A percentile compares a stretch with the other conserved stretches of the same genome.
phyloP scores from a whole-genome alignment of 148 eudicot species.

The Amaranthus palmeri region DNA sequence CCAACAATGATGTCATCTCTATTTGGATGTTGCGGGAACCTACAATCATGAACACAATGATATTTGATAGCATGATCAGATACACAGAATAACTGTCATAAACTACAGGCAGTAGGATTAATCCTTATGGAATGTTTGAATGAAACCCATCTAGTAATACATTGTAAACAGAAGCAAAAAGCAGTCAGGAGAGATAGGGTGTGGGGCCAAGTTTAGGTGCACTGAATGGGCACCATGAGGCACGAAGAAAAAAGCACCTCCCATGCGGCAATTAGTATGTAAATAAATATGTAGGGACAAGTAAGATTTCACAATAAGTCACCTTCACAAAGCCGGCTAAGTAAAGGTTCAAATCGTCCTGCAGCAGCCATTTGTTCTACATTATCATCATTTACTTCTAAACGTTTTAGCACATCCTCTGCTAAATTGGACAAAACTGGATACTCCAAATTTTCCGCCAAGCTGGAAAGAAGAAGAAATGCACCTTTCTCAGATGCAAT shows the following conservation, averaged over 20 bases:
- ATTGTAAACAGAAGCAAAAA: background rate
- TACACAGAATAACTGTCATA: background rate
- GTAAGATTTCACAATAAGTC: slow-evolving; percentile 4
- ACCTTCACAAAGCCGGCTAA: slow-evolving; percentile 52
- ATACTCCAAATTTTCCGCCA: slow-evolving; percentile 56
- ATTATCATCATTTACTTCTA: slow-evolving; percentile 51
- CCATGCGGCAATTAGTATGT: background rate
- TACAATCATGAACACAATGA: slow-evolving; percentile 19
- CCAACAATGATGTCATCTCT: slow-evolving; percentile 52
- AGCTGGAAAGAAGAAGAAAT: slow-evolving; percentile 54
- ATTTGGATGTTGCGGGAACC: slow-evolving; percentile 41
- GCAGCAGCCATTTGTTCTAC: slow-evolving; percentile 54
- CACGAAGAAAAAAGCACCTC: background rate
- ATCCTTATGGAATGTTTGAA: background rate
- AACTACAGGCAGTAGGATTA: background rate
- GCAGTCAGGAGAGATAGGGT: background rate
- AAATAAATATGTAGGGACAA: background rate
- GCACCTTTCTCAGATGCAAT: slow-evolving; percentile 73
- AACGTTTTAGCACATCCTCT: slow-evolving; percentile 43
- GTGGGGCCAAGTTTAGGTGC: background rate
- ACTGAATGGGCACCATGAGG: background rate
- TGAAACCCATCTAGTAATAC: background rate
- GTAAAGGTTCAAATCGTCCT: slow-evolving; percentile 62
- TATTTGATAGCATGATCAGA: slow-evolving; percentile 3
- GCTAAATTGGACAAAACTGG: slow-evolving; percentile 55